Conservation (phyloP, 2,329 filamentous ascomycete genomes). For the Neocatenulostroma microsporum region DNA sequence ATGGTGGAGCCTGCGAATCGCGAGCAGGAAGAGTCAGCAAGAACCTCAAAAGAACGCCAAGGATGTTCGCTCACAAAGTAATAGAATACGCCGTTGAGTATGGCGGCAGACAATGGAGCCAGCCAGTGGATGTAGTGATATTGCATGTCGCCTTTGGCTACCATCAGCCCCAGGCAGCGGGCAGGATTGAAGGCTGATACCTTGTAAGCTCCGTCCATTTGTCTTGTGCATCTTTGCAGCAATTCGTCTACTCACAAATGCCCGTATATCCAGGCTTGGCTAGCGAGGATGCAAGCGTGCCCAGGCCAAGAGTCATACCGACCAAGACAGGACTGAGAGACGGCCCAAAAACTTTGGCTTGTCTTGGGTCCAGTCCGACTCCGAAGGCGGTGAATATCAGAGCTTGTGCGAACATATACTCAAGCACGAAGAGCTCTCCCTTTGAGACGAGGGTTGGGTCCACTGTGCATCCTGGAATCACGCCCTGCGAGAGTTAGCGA, state of each 20-base stretch:
- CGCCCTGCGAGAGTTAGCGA: constrained; percentile 9
- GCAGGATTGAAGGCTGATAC: constrained; percentile 29
- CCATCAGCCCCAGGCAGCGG: constrained; percentile 31
- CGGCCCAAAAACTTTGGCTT: constrained; percentile 43
- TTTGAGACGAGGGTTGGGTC: constrained; percentile 13
- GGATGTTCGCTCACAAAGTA: constrained; percentile 14
- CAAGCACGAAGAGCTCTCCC: constrained; percentile 36
- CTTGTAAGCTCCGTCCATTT: too few relatives aligned
- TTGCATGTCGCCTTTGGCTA: constrained; percentile 24
- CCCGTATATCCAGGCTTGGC: constrained; percentile 29
- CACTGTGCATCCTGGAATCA: constrained; percentile 17
- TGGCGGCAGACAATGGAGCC: constrained; percentile 25
- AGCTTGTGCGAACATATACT: constrained; percentile 41
- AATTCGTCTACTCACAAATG: constrained; percentile 21
- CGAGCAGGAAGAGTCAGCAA: too few relatives aligned
- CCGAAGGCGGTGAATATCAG: constrained; percentile 46
- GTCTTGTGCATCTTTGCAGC: too few relatives aligned
- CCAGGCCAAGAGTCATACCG: constrained; percentile 30
- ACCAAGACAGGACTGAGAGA: constrained; percentile 45
- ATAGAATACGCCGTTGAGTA: constrained; percentile 29
- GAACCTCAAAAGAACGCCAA: too few relatives aligned
- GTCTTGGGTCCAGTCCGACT: constrained; percentile 47
- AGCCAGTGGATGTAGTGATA: constrained; percentile 31
- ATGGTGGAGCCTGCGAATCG: too few relatives aligned
- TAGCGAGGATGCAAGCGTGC: constrained; percentile 22